Evolutionary conservation across 2,329 filamentous ascomycete genomes (phyloP), one percentile per base, ranked within the genome.

Genomic region (Colletotrichum sp.): DNA sequence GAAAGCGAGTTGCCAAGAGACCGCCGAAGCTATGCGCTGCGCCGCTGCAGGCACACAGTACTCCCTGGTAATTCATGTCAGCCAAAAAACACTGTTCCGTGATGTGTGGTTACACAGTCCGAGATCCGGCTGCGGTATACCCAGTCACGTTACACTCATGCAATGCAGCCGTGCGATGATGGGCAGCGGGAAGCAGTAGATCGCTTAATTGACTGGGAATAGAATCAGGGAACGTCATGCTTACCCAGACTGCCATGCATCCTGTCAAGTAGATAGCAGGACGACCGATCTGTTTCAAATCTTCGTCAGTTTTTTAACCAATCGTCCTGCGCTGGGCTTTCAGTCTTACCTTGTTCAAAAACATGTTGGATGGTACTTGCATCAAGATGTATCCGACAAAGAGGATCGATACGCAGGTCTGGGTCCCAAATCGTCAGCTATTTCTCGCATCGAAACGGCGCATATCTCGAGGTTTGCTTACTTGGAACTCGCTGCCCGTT

Each of bases 151-250:
- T 67, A 73, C 64, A 69, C n/a, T 5, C 12, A 59, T 75, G 66
- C n/a, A 39, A 75, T 63, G 59, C 32, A n/a, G 32, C 26, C 62
- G 28, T 34, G 13, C 18, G 16, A 36, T 63, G 18, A 44, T 18
- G 28, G 26, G 52, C 63, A n/a, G 62, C 69, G 15, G 16, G 75
- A 75, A 66, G 77, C 0, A 74, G 26, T 74, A 15, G 8, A 73
- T 76, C 72, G 78, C 85, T 78, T 87, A 88, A 74, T 85, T 85
- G 6, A 87, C 78, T 3, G 84, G 80, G 60, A 84, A 83, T 28
- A 76, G 78, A 16, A 77, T 62, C 12, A 78, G 79, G 44, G 30
- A 82, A 71, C 6, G 83, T 83, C 21, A 78, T 78, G 10, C 82
- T 75, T 32, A 81, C 81, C 81, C 81, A 82, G 69, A 76, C 63